Conservation (phyloP, 2,329 filamentous ascomycete species). For the Ophiocordyceps camponoti-rufipedis region DNA sequence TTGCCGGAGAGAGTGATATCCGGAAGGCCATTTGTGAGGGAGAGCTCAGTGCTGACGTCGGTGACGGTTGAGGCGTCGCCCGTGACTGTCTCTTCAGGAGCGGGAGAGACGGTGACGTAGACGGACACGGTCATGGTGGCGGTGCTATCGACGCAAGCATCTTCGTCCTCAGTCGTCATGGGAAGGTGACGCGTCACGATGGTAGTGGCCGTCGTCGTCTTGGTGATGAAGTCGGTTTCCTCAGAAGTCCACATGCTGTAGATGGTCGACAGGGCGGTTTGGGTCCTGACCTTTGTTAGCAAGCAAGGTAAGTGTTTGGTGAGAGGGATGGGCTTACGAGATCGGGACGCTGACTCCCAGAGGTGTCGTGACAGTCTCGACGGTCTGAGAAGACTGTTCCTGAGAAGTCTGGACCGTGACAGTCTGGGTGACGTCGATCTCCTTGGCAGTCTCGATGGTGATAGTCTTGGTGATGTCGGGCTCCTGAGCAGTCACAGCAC, state of each 20-base stretch:
- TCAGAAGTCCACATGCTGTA: constrained; percentile 11
- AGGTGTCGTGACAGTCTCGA: background rate
- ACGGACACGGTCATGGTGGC: constrained; percentile 9
- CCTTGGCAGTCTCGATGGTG: background rate
- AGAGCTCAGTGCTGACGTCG: constrained; percentile 1
- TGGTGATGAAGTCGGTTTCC: constrained; percentile 4
- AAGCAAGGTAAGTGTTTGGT: background rate
- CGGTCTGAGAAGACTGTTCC: constrained; percentile 1
- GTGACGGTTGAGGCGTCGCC: constrained; percentile 4
- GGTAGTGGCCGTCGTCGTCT: constrained; percentile 6
- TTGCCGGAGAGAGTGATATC: constrained; percentile 12
- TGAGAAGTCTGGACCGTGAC: too few species aligned
- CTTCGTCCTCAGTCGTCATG: background rate
- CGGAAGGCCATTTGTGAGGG: constrained; percentile 6
- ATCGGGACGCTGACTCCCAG: constrained; percentile 12
- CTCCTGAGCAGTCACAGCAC: background rate
- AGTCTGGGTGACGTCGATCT: background rate
- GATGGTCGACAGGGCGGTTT: constrained; percentile 14
- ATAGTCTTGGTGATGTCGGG: background rate
- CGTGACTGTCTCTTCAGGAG: constrained; percentile 10
- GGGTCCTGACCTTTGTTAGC: constrained; percentile 11
- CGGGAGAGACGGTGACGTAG: constrained; percentile 6
- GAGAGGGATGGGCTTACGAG: constrained; percentile 11
- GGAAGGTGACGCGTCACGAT: constrained; percentile 2
- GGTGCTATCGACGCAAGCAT: constrained; percentile 3